These are phyloP conservation scores for Mallotus repandus DNA, from an alignment of 441 rosid species.

Conservation along the genomic window DNA sequence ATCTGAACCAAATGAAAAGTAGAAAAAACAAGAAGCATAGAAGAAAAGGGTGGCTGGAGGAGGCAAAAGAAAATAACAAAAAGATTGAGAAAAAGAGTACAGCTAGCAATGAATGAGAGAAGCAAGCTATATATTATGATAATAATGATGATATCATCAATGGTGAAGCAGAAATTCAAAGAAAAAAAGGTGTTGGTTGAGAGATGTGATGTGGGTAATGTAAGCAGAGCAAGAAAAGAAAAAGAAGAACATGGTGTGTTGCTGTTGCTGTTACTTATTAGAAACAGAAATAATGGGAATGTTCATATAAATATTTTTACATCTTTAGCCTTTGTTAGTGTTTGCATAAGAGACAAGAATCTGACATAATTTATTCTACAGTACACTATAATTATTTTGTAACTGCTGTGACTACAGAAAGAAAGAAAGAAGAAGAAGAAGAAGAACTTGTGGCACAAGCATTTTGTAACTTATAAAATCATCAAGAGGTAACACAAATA, in stretches of 20 bases:
- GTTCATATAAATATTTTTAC: conserved; percentile 12
- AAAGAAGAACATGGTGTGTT: conserved; percentile 49
- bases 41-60: neutral
- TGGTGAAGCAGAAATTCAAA: neutral
- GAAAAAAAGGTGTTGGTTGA: conserved; percentile 5
- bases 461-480: neutral
- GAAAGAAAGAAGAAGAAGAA: too few relatives aligned
- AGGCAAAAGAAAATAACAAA: neutral
- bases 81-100: conserved; percentile 14
- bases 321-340: conserved; percentile 3
- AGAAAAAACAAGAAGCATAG: neutral
- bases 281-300: conserved; percentile 43
- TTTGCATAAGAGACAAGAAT: conserved; percentile 25
- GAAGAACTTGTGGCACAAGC: too few relatives aligned
- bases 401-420: neutral
- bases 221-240: conserved; percentile 13
- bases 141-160: too few relatives aligned
- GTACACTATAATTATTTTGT: neutral
- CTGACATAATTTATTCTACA: conserved; percentile 20
- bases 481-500: too few relatives aligned
- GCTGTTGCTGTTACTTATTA: conserved; percentile 18
- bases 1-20: conserved; percentile 38
- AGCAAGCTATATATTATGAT: too few relatives aligned
- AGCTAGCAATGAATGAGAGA: conserved; percentile 10
- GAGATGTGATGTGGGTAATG: conserved; percentile 30